Conservation (phyloP, 352 stramenopile species). For the Phytophthora fragariaefolia region DNA sequence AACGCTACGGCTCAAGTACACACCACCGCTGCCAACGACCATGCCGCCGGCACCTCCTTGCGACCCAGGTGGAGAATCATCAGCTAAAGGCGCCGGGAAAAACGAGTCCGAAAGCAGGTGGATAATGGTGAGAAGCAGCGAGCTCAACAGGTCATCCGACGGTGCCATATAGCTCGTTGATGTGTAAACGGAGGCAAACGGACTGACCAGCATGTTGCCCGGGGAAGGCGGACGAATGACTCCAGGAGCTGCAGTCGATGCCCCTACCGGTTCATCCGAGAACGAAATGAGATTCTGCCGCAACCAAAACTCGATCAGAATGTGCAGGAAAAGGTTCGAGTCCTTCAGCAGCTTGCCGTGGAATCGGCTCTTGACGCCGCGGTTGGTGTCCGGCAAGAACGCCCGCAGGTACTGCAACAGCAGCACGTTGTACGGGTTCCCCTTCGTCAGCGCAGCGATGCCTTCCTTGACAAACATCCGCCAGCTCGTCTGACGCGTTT, state of each 20-base stretch:
- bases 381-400: slow-evolving; percentile 76
- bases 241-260: slow-evolving; percentile 29
- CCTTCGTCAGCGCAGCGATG: slow-evolving; percentile 62
- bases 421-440: slow-evolving; percentile 88
- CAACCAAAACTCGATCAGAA: slow-evolving; percentile 89
- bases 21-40: slow-evolving; percentile 46
- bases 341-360: slow-evolving; percentile 79
- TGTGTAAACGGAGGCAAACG: slow-evolving; percentile 79
- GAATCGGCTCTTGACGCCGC: slow-evolving; percentile 75
- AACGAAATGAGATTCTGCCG: slow-evolving; percentile 90
- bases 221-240: slow-evolving; percentile 22
- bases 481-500: slow-evolving; percentile 70
- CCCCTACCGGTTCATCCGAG: slow-evolving; percentile 55
- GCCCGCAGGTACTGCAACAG: slow-evolving; percentile 80
- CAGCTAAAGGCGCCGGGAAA: slow-evolving; percentile 60
- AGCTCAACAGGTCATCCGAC: slow-evolving; percentile 84
- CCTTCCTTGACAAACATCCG: slow-evolving; percentile 75
- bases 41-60: slow-evolving; percentile 31
- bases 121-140: slow-evolving; percentile 82
- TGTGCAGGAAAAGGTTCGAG: slow-evolving; percentile 85
- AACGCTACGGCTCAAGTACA: slow-evolving; percentile 78
- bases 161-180: slow-evolving; percentile 87
- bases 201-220: slow-evolving; percentile 55
- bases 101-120: slow-evolving; percentile 85
- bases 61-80: slow-evolving; percentile 29